phyloP scores from a whole-genome alignment of 2,329 filamentous ascomycete species.

The Orbilia brochopaga region DNA sequence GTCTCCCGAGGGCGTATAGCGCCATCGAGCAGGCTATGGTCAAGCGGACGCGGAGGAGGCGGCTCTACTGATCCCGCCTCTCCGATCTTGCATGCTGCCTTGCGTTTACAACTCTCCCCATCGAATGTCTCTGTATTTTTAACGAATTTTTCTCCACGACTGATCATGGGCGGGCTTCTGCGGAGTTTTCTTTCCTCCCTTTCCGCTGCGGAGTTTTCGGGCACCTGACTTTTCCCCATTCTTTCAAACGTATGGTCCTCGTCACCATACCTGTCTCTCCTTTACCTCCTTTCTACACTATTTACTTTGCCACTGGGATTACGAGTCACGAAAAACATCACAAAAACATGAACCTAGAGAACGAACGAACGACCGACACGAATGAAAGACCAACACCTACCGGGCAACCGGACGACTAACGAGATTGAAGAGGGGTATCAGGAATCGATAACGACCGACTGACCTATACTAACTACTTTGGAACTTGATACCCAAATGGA shows the following conservation, averaged over 20 bases:
- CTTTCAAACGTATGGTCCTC: not conserved
- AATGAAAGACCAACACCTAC: not conserved
- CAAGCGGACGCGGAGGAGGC: slow-evolving; percentile 30
- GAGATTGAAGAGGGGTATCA: not conserved
- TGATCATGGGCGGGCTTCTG: slow-evolving; percentile 13
- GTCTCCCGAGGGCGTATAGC: slow-evolving; percentile 46
- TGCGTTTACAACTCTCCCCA: not conserved
- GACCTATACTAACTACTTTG: not conserved
- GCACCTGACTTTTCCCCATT: not conserved
- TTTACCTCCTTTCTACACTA: slow-evolving; percentile 4
- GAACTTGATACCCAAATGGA: not conserved
- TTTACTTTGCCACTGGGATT: slow-evolving; percentile 4
- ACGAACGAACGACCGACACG: slow-evolving; percentile 2
- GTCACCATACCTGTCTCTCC: not conserved
- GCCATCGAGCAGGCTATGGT: slow-evolving; percentile 49
- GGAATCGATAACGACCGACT: slow-evolving; percentile 13
- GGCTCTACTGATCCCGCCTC: slow-evolving; percentile 25
- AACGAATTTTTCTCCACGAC: slow-evolving; percentile 1
- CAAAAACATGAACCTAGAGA: slow-evolving; percentile 7
- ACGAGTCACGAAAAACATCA: slow-evolving; percentile 15
- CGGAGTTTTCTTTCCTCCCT: not conserved
- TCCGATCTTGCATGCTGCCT: not conserved
- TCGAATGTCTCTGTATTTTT: slow-evolving; percentile 15
- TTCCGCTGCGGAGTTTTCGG: slow-evolving; percentile 4
- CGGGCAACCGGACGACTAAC: slow-evolving; percentile 20